Conservation (phyloP, 2,329 filamentous ascomycete species). For the Cladorrhinum sp. region DNA sequence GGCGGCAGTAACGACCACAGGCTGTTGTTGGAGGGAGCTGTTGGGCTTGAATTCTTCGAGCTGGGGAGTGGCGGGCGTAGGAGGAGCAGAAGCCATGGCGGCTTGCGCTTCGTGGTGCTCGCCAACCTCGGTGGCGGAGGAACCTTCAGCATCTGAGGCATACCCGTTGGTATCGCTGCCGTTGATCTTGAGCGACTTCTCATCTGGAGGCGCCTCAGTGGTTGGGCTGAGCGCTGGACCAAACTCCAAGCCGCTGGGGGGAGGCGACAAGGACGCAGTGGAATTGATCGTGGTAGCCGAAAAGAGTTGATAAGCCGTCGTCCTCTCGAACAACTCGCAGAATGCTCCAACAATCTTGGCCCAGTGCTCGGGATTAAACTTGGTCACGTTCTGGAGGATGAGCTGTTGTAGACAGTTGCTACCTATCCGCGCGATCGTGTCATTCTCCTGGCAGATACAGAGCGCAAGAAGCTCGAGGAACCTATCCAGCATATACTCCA, state of each 20-base stretch:
- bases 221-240: slow-evolving; percentile 42
- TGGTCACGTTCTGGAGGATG: slow-evolving; percentile 92
- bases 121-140: slow-evolving; percentile 26
- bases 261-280: slow-evolving; percentile 49
- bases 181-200: slow-evolving; percentile 61
- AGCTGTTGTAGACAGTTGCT: slow-evolving; percentile 97
- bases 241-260: slow-evolving; percentile 53
- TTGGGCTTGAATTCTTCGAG: slow-evolving; percentile 87
- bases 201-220: slow-evolving; percentile 43
- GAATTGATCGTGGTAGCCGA: slow-evolving; percentile 66
- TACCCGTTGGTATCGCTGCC: slow-evolving; percentile 45
- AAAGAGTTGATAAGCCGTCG: slow-evolving; percentile 93
- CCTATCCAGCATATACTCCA: slow-evolving; percentile 98
- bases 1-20: slow-evolving; percentile 87
- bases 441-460: slow-evolving; percentile 98
- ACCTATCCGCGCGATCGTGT: slow-evolving; percentile 95
- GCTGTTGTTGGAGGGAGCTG: slow-evolving; percentile 75
- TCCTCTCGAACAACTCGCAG: slow-evolving; percentile 90
- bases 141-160: slow-evolving; percentile 34
- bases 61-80: slow-evolving; percentile 37
- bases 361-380: slow-evolving; percentile 88
- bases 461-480: slow-evolving; percentile 91
- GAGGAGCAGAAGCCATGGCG: slow-evolving; percentile 24
- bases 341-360: slow-evolving; percentile 92
- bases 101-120: slow-evolving; percentile 21